These are phyloP conservation scores for Parachaetomium inaequale DNA, from an alignment of 495 filamentous ascomycete genomes.

Conservation along the genomic window DNA sequence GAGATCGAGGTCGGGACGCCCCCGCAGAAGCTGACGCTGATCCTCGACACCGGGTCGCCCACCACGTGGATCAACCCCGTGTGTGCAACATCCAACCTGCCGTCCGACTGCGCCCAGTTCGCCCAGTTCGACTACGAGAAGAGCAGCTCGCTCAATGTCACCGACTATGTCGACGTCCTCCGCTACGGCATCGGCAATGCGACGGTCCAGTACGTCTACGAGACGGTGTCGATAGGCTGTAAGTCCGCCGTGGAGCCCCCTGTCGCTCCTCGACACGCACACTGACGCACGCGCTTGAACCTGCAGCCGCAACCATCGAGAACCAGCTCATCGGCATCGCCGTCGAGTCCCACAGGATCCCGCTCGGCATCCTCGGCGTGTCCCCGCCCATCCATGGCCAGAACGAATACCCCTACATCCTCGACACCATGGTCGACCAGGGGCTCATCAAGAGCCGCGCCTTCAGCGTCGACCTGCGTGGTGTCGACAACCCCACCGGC, in stretches of 20 bases:
- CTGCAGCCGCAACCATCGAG: constrained; percentile 33
- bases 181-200: constrained; percentile 41
- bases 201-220: constrained; percentile 38
- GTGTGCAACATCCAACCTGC: constrained; percentile 30
- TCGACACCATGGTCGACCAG: constrained; percentile 57
- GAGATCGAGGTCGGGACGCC: constrained; percentile 23
- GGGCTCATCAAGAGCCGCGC: constrained; percentile 65
- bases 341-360: constrained; percentile 35
- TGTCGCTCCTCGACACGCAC: too few relatives aligned
- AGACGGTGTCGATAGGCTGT: constrained; percentile 41
- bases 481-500: constrained; percentile 48
- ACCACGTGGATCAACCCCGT: constrained; percentile 45
- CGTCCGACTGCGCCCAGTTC: constrained; percentile 27
- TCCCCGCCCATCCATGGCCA: constrained; percentile 48
- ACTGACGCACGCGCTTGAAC: background rate
- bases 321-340: constrained; percentile 43
- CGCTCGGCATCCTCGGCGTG: constrained; percentile 72
- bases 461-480: constrained; percentile 66
- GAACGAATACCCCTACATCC: constrained; percentile 62
- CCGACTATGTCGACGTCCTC: constrained; percentile 26
- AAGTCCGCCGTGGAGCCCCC: background rate
- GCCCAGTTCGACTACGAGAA: constrained; percentile 33
- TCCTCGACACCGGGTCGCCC: constrained; percentile 44
- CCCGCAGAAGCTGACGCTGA: constrained; percentile 32
- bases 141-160: constrained; percentile 32